Evolutionary conservation across 768 basidiomycete species (phyloP), one percentile per base, ranked within the genome.

Genomic region (Psilocybe tampanensis): DNA sequence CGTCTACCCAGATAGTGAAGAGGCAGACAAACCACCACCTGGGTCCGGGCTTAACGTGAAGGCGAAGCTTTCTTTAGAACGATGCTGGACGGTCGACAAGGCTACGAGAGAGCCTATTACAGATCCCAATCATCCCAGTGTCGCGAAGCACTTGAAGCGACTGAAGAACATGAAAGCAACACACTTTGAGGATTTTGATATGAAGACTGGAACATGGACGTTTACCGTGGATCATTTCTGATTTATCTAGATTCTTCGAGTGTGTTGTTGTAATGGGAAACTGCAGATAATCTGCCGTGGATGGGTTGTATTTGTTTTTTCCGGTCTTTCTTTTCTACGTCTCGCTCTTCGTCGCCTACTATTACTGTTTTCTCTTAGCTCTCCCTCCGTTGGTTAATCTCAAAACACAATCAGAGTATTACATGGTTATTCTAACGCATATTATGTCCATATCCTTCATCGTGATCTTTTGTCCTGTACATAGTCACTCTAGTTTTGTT

Each of bases 201-300:
- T 86, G 52, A 78, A 78, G 64, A 85, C 86, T 64, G 97, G 97
- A 50, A 88, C 83, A 72, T 98, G 96, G 96, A 89, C 86, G 48
- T 98, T 99, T 75, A 86, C 80, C 26, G 97, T 98, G 60, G 88
- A 94, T 68, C 94, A 96, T 76, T 99, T 98, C 78, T 93, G 73
- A 81, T 54, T n/a, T 55, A 45, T 47, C 47, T 33, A 26, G 52
- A 47, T 23, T 24, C 22, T 52, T 51, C 48, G 36, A 52, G 23
- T 58, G 18, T 45, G 39, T 47, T 33, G 22, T 34, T 60, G 21
- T 23, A 53, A 33, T 39, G n/a, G 63, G 63, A 58, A 60, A 58
- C 65, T 63, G 65, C 63, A 64, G 61, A 29, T 59, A 52, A 42
- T 62, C 63, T 66, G 65, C 61, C 65, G 65, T 64, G 62, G 60